Base-by-base conservation (phyloP, 768 basidiomycete genomes). In the Tricholoma bakamatsutake region DNA sequence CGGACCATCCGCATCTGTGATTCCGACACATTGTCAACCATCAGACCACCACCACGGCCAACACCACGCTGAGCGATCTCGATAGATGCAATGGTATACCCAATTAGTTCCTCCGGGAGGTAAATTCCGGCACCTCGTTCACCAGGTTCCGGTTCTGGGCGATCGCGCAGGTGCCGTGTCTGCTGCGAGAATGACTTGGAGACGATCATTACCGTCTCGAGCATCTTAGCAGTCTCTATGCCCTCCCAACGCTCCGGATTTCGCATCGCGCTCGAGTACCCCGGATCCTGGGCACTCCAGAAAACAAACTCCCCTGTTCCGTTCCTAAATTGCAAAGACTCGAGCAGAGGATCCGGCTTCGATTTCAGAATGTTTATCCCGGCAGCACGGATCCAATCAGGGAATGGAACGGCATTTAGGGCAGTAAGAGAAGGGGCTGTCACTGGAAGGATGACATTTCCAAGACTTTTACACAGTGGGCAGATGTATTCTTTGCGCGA, bases 381-480 rank as follows among this genome's bases (percentile, higher is more conserved):
- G 6, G 92, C 89, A 1, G 84, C 83, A 2, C 94, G 83, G 34
- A 95, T 91, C 91, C 91, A 95, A 62, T 95, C 92, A 0, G 90
- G 76, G 66, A 97, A 90, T 0, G 87, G 80, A 0, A 82, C 71
- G 3, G 69, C 71, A 56, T 81, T 88, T 52, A 84, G 76, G 21
- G 77, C 67, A 34, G 73, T 78, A n/a, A 61, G 61, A 10, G 76
- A 67, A 0, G 84, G 75, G 11, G 75, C 74, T 4, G 80, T 76
- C 15, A 95, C 85, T 0, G 97, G 97, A 0, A 99, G 78, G 40
- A 99, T 87, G 30, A 93, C 84, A 68, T 99, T 99, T 3, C 96
- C 94, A 5, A 98, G 76, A 62, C 91, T 93, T 72, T 98, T 98
- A 76, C 97, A 99, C 4, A 99, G 74, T 1, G 97, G 97, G 62